phyloP scores from a whole-genome alignment of 2,329 filamentous ascomycete species.

The Trichophyton schoenleinii region DNA sequence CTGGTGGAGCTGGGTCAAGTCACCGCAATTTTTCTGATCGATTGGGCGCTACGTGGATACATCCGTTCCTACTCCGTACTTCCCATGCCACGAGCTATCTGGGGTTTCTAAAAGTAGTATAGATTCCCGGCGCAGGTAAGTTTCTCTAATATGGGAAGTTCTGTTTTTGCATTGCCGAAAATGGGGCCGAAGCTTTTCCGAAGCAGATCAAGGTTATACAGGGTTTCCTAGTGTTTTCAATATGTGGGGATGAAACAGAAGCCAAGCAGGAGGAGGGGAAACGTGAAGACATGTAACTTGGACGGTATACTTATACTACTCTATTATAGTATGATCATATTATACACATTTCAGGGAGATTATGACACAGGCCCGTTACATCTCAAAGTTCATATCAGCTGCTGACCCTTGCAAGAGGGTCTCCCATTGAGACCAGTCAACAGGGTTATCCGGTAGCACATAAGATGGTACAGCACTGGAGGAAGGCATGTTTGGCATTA shows the following conservation, averaged over 20 bases:
- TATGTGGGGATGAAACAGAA: not conserved
- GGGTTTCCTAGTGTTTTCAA: no score
- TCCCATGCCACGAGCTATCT: not conserved
- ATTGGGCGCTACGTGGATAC: not conserved
- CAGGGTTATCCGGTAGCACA: not conserved
- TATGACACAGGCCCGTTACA: not conserved
- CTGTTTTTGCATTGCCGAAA: not conserved
- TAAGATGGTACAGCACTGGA: not conserved
- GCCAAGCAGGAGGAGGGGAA: not conserved
- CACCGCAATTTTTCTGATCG: no score
- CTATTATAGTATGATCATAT: not conserved
- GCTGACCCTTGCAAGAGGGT: not conserved
- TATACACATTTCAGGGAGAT: not conserved
- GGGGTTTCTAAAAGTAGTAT: not conserved
- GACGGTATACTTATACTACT: not conserved
- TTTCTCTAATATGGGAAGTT: not conserved
- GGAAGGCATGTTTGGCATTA: not conserved
- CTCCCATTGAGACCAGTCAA: slow-evolving; percentile 1
- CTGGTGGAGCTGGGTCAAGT: not conserved
- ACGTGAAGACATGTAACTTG: not conserved
- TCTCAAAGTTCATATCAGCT: not conserved
- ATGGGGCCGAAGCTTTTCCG: not conserved
- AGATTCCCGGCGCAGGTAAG: not conserved
- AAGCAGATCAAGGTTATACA: not conserved
- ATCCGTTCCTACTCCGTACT: not conserved